A percentile compares a stretch with the other conserved stretches of the same genome.
Conservation (phyloP, 768 basidiomycete genomes). For the Chalciporus piperatus region DNA sequence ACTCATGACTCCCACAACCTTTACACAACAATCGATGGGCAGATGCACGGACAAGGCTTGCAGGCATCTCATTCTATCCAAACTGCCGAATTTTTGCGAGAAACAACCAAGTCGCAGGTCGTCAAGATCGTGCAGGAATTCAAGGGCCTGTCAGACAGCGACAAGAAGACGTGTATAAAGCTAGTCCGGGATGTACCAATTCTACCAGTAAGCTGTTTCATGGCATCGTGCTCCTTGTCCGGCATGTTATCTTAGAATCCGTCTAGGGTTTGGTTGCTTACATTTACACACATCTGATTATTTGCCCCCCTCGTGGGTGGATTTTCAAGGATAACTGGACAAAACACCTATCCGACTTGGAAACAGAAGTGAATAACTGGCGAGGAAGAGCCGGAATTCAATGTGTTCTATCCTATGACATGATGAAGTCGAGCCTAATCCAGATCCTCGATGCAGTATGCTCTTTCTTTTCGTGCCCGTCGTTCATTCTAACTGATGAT, state of each 20-base stretch:
- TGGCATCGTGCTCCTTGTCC: neutral
- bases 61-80: neutral
- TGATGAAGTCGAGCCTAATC: slow-evolving; percentile 11
- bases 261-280: slow-evolving; percentile 27
- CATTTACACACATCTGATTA: slow-evolving; percentile 24
- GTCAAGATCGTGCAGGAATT: slow-evolving; percentile 19
- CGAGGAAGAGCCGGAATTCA: neutral
- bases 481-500: neutral
- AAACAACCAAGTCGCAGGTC: slow-evolving; percentile 11
- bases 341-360: slow-evolving; percentile 3
- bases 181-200: slow-evolving; percentile 16
- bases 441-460: slow-evolving; percentile 17
- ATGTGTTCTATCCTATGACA: slow-evolving; percentile 14
- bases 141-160: slow-evolving; percentile 3
- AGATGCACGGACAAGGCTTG: neutral
- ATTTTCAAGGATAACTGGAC: slow-evolving; percentile 9
- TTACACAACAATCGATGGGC: slow-evolving; percentile 24
- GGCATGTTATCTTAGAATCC: slow-evolving; percentile 3
- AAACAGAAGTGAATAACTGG: slow-evolving; percentile 11
- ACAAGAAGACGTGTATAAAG: slow-evolving; percentile 13
- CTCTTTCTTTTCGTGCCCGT: neutral
- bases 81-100: slow-evolving; percentile 11
- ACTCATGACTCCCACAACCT: neutral
- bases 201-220: slow-evolving; percentile 21
- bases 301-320: slow-evolving; percentile 9